Conservation (phyloP, 2,329 filamentous ascomycete genomes). For the Verticillium longisporum region DNA sequence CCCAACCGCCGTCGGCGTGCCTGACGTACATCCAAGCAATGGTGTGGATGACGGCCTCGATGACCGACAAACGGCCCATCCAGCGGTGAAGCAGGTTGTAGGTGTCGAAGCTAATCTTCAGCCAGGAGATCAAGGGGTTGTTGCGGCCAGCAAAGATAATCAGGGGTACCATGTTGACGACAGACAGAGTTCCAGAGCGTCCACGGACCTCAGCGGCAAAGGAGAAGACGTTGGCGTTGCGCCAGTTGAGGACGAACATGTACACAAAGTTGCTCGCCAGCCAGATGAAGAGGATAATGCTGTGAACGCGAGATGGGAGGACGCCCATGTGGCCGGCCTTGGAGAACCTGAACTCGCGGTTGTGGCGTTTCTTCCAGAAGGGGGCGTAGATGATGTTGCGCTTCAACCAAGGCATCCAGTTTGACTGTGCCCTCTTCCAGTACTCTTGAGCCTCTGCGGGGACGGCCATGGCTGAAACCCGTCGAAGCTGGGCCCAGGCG, state of each 20-base stretch:
- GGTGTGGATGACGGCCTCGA: conserved; percentile 63
- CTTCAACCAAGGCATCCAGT: conserved; percentile 56
- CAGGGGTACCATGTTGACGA: conserved; percentile 88
- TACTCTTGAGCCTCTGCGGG: conserved; percentile 47
- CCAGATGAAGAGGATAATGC: conserved; percentile 49
- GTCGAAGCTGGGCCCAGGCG: conserved; percentile 48
- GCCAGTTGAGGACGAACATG: conserved; percentile 56
- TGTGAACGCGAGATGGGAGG: conserved; percentile 58
- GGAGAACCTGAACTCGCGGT: conserved; percentile 58
- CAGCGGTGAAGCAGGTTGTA: conserved; percentile 74
- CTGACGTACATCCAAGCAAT: conserved; percentile 69
- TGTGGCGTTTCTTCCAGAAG: conserved; percentile 58
- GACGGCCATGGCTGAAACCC: conserved; percentile 51
- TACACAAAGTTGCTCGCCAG: conserved; percentile 55
- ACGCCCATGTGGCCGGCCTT: conserved; percentile 54
- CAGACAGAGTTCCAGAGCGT: conserved; percentile 70
- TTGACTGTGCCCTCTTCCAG: conserved; percentile 52
- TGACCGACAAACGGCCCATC: conserved; percentile 68
- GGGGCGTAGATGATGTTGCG: conserved; percentile 58
- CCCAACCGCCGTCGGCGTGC: conserved; percentile 56
- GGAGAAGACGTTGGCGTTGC: conserved; percentile 49
- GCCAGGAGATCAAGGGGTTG: conserved; percentile 77
- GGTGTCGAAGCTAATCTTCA: conserved; percentile 90
- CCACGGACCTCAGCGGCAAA: conserved; percentile 79
- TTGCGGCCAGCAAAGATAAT: conserved; percentile 86